phyloP scores from a whole-genome alignment of 306 rosid species.

The Echinosophora koreensis region DNA sequence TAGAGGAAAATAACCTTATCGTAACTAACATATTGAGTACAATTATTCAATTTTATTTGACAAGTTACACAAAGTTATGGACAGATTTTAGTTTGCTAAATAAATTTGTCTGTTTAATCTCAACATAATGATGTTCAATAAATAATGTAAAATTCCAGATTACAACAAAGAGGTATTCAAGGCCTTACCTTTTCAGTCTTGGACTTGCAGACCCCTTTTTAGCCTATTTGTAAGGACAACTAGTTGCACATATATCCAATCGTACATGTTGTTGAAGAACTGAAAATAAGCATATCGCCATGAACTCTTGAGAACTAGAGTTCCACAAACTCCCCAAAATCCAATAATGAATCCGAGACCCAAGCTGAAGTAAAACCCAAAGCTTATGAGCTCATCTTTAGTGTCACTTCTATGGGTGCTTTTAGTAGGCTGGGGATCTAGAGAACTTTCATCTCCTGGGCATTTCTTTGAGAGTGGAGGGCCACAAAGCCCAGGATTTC shows the following conservation, averaged over 20 bases:
- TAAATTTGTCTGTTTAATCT: too few relatives aligned
- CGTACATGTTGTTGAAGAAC: constrained; percentile 34
- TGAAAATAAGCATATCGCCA: constrained; percentile 46
- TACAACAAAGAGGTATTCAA: too few relatives aligned
- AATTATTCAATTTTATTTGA: too few relatives aligned
- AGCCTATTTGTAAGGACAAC: background rate
- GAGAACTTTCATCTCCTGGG: background rate
- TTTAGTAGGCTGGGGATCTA: background rate
- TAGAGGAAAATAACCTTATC: too few relatives aligned
- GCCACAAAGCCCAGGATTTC: constrained; percentile 50
- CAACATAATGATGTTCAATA: background rate
- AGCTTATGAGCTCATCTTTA: background rate
- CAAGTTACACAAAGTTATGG: too few relatives aligned
- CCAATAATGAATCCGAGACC: constrained; percentile 38
- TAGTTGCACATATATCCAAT: constrained; percentile 3
- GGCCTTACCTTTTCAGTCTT: background rate
- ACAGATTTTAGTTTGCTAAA: too few relatives aligned
- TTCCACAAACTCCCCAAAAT: constrained; percentile 51
- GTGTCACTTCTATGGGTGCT: background rate
- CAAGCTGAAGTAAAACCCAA: constrained; percentile 35
- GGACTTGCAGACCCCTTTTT: background rate
- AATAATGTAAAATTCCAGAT: background rate
- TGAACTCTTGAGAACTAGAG: constrained; percentile 20
- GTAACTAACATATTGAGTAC: too few relatives aligned
- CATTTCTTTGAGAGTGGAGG: constrained; percentile 28